These are phyloP conservation scores for Rhodotorula sp. DNA, from an alignment of 1,284 basidiomycete species.

Conservation along the genomic window DNA sequence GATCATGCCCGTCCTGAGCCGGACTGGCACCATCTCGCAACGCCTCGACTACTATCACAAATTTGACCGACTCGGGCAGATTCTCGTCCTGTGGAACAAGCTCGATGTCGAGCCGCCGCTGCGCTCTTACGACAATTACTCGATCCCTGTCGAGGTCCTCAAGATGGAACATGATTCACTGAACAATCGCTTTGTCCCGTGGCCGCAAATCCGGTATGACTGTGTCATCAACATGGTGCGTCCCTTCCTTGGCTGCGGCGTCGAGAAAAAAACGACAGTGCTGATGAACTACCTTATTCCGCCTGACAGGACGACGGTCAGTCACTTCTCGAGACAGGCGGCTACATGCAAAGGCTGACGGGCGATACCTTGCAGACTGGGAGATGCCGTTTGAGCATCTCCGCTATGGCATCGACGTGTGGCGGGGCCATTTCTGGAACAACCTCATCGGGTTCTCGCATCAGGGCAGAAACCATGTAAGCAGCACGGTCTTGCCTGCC, in stretches of 20 bases:
- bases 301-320: slow-evolving; percentile 6
- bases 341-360: not conserved
- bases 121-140: not conserved
- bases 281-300: not conserved
- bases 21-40: slow-evolving; percentile 4
- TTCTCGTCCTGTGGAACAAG: slow-evolving; percentile 20
- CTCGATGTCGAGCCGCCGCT: slow-evolving; percentile 5
- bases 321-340: not conserved
- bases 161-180: slow-evolving; percentile 10
- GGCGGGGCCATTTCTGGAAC: slow-evolving; percentile 11
- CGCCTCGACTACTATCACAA: slow-evolving; percentile 9
- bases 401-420: slow-evolving; percentile 4
- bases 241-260: not conserved
- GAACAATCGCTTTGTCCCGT: slow-evolving; percentile 14
- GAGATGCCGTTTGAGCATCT: slow-evolving; percentile 19
- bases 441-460: slow-evolving; percentile 2
- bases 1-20: slow-evolving; percentile 18
- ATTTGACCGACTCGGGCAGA: slow-evolving; percentile 12
- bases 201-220: slow-evolving; percentile 9
- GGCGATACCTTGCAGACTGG: slow-evolving; percentile 2
- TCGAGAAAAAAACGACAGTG: too few species aligned
- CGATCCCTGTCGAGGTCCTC: slow-evolving; percentile 14
- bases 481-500: too few species aligned
- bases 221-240: slow-evolving; percentile 15
- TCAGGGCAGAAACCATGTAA: slow-evolving; percentile 7